These are phyloP conservation scores for Mediolabrus comicus DNA, from an alignment of 108 stramenopile species.

Conservation along the genomic window DNA sequence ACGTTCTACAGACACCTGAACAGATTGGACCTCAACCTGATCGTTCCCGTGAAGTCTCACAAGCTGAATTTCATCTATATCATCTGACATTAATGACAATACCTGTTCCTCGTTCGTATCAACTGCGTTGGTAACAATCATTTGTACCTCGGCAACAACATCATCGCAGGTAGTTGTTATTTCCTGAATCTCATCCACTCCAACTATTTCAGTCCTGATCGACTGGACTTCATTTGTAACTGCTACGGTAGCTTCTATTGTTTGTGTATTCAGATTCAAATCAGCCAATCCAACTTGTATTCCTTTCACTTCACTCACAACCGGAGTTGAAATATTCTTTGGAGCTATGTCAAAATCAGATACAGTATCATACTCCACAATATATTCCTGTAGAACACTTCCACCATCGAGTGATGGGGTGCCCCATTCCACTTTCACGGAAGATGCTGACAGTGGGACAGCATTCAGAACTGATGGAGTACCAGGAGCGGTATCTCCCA, in stretches of 20 bases:
- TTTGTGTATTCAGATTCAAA: slow-evolving; percentile 55
- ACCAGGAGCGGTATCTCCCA: slow-evolving; percentile 53
- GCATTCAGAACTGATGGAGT: slow-evolving; percentile 30
- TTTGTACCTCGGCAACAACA: slow-evolving; percentile 83
- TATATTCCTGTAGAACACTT: slow-evolving; percentile 55
- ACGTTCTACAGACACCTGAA: slow-evolving; percentile 56
- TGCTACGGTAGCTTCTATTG: slow-evolving; percentile 60
- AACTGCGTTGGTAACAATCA: slow-evolving; percentile 65
- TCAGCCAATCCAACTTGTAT: slow-evolving; percentile 31
- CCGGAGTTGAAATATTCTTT: slow-evolving; percentile 26
- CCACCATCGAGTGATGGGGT: slow-evolving; percentile 77
- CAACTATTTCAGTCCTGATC: slow-evolving; percentile 56
- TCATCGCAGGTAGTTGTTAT: slow-evolving; percentile 77
- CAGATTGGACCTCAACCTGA: slow-evolving; percentile 68
- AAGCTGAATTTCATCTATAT: slow-evolving; percentile 78
- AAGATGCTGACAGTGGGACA: slow-evolving; percentile 25
- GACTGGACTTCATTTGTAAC: slow-evolving; percentile 86
- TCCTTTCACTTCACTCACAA: slow-evolving; percentile 54
- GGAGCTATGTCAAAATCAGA: slow-evolving; percentile 45
- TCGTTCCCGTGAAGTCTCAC: slow-evolving; percentile 42
- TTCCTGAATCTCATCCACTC: slow-evolving; percentile 84
- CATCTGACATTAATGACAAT: slow-evolving; percentile 57
- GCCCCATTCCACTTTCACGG: slow-evolving; percentile 50
- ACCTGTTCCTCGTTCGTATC: slow-evolving; percentile 81
- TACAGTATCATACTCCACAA: slow-evolving; percentile 64